Evolutionary conservation across 306 rosid species (phyloP).

Genomic region (Prunus salicina): DNA sequence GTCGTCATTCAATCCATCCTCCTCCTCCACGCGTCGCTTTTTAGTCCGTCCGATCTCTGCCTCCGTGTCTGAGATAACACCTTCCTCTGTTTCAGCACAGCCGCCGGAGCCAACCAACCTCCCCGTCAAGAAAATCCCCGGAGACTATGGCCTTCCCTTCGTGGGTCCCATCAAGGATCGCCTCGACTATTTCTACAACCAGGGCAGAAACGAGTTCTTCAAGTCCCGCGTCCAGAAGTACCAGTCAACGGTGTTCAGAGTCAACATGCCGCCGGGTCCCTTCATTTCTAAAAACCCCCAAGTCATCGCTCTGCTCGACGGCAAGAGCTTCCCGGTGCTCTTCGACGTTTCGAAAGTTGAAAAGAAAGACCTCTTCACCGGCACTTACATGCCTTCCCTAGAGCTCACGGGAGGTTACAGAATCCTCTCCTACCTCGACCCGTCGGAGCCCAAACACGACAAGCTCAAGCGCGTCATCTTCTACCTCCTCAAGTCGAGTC

Average conservation of each 20-base stretch:
- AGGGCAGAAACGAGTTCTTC: constrained; percentile 68
- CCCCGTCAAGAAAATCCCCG: constrained; percentile 65
- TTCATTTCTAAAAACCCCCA: constrained; percentile 47
- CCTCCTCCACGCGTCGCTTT: constrained; percentile 6
- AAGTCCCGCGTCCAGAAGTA: constrained; percentile 52
- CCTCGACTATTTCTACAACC: constrained; percentile 66
- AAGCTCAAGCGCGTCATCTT: constrained; percentile 60
- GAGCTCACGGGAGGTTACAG: constrained; percentile 92
- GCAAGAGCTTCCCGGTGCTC: constrained; percentile 70
- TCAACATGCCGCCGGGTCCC: constrained; percentile 93
- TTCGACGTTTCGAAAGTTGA: constrained; percentile 75
- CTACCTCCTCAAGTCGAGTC: constrained; percentile 61
- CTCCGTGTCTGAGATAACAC: constrained; percentile 48
- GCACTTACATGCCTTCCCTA: constrained; percentile 76
- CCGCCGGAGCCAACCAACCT: constrained; percentile 24
- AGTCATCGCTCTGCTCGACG: constrained; percentile 80
- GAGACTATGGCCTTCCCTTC: constrained; percentile 67
- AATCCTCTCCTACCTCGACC: constrained; percentile 83
- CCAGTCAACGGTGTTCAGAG: constrained; percentile 71
- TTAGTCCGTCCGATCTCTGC: constrained; percentile 28
- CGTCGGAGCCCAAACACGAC: constrained; percentile 71
- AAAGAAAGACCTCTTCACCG: constrained; percentile 73
- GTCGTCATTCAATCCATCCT: not conserved
- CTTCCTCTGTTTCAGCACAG: constrained; percentile 21
- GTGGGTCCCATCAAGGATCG: constrained; percentile 72